These are phyloP conservation scores for Saccharata proteae DNA, from an alignment of 2,329 filamentous ascomycete species.

Conservation along the genomic window DNA sequence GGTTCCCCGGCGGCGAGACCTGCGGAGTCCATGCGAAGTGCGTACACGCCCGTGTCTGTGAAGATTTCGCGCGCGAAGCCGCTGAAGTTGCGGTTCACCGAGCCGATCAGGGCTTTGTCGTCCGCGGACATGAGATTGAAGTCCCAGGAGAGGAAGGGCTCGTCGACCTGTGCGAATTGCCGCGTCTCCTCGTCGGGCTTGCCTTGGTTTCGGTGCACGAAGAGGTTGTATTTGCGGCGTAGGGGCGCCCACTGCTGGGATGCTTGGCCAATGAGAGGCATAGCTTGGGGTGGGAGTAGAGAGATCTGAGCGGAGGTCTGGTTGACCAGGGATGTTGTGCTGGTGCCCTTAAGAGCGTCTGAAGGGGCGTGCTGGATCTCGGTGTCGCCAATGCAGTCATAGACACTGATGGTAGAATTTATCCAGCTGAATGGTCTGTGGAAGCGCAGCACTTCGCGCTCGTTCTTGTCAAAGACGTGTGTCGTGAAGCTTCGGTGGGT, in stretches of 20 bases:
- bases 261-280: slow-evolving; percentile 52
- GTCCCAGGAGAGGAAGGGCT: slow-evolving; percentile 53
- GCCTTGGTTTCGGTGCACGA: slow-evolving; percentile 38
- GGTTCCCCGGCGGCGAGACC: slow-evolving; percentile 27
- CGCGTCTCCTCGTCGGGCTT: slow-evolving; percentile 24
- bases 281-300: slow-evolving; percentile 39
- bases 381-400: slow-evolving; percentile 18
- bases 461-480: slow-evolving; percentile 50
- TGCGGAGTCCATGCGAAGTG: slow-evolving; percentile 51
- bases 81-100: slow-evolving; percentile 51
- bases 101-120: slow-evolving; percentile 41
- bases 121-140: slow-evolving; percentile 46
- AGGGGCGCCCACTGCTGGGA: slow-evolving; percentile 53
- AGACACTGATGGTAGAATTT: slow-evolving; percentile 39
- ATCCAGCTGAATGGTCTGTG: slow-evolving; percentile 54
- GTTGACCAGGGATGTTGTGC: slow-evolving; percentile 29
- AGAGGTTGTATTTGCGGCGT: slow-evolving; percentile 52
- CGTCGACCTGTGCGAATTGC: slow-evolving; percentile 52
- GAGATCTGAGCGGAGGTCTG: slow-evolving; percentile 41
- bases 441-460: slow-evolving; percentile 49
- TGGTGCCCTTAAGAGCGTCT: slow-evolving; percentile 32
- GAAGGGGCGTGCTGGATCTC: slow-evolving; percentile 24
- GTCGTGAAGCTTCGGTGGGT: slow-evolving; percentile 54
- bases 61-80: slow-evolving; percentile 53
- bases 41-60: slow-evolving; percentile 54